Evolutionary conservation across 345 rosid genomes (phyloP), one percentile per base, ranked within the genome.

Genomic region (Cochlearia excelsa): DNA sequence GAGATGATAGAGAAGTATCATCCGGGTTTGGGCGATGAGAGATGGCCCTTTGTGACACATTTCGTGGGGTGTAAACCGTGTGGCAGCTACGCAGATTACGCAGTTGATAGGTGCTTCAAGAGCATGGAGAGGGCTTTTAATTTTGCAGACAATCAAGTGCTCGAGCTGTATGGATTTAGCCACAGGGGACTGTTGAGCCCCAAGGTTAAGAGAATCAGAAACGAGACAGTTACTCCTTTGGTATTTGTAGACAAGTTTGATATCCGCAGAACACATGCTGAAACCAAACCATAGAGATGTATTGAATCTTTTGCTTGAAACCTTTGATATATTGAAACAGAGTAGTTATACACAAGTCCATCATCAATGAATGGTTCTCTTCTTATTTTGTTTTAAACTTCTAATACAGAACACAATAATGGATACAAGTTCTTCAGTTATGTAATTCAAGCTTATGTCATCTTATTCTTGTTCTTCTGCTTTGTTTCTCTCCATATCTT

Each of bases 41-140:
- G 98, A 78, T 92, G 98, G 98, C 98, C 98, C 0, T 92, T 92
- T 60, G 97, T 92, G 58, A 84, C 98, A 9, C 93, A 92, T 74
- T 92, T 92, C 7, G 98, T 92, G 27, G 97, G 97, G 3, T 92
- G 97, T 79, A 88, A 88, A 70, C 93, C 98, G 59, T 88, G 98
- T 71, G 95, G 97, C 26, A 84, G 82, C 68, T 92, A 88, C 42
- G 97, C 82, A 47, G 97, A 88, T 80, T 92, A 88, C 48, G 84
- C 97, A 28, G 97, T 80, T 5, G 97, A 88, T 72, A 76, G 61
- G 76, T 92, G 98, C 77, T 77, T 88, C 63, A 75, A 75, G 48
- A 84, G 95, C 77, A 92, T 92, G 97, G 97, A 92, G 79, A 84
- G 91, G 68, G 97, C 98, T 51, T 92, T 84, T 65, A 92, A 86